These are phyloP conservation scores for Bruguiera hainesii DNA, from an alignment of 441 rosid genomes.

Conservation along the genomic window DNA sequence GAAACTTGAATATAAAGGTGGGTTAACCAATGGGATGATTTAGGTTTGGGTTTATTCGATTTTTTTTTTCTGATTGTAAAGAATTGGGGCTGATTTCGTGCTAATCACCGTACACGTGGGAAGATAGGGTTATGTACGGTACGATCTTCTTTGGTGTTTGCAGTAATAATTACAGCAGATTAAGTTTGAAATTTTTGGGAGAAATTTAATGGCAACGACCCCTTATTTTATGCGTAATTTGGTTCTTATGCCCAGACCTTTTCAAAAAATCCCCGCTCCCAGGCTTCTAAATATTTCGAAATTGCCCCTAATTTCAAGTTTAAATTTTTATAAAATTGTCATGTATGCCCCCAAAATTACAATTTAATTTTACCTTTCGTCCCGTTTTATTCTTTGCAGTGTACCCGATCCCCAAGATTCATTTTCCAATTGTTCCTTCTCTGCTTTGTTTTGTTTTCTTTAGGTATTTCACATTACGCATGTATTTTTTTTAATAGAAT, in stretches of 20 bases:
- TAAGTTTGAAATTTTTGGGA: conserved; percentile 23
- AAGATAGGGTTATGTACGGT: neutral
- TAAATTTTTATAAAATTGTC: no score
- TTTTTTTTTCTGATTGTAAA: conserved; percentile 5
- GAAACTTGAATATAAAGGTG: conserved; percentile 89
- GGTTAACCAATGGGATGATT: conserved; percentile 37
- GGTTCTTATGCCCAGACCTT: neutral
- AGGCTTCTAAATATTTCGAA: no score
- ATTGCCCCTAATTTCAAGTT: no score
- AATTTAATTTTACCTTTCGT: no score
- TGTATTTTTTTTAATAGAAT: no score
- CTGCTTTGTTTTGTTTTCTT: no score
- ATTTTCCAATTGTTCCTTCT: no score
- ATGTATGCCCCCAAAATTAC: no score
- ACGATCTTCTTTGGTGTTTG: conserved; percentile 16
- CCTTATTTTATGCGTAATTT: neutral
- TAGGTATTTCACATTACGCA: no score
- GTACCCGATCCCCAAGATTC: no score
- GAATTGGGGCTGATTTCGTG: neutral
- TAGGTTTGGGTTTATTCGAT: conserved; percentile 5
- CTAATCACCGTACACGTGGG: conserved; percentile 29
- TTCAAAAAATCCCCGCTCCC: neutral
- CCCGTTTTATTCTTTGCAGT: no score
- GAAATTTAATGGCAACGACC: neutral
- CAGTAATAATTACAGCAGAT: conserved; percentile 8